Evolutionary conservation across 1,284 basidiomycete species (phyloP).

Genomic region (Sporisorium sorghi): DNA sequence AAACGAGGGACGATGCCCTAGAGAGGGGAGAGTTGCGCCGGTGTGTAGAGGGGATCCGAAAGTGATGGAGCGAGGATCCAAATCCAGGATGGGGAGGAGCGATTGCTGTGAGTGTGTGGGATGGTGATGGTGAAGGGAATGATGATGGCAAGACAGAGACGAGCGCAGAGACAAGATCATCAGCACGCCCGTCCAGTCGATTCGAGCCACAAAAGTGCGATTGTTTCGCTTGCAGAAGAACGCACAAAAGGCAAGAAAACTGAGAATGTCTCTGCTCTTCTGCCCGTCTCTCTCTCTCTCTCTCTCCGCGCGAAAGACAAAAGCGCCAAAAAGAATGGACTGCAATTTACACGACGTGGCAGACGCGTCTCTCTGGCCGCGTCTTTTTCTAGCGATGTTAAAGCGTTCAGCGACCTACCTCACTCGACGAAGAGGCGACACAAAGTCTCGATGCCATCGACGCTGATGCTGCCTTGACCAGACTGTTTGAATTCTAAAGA

Average conservation of each 20-base stretch:
- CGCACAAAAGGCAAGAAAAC: neutral
- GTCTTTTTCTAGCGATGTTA: conserved; percentile 7
- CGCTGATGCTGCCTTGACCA: neutral
- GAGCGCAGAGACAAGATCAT: too few species aligned
- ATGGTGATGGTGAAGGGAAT: conserved; percentile 3
- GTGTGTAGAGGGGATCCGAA: neutral
- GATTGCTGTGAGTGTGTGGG: too few species aligned
- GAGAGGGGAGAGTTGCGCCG: neutral
- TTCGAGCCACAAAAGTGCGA: neutral
- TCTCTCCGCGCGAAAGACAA: conserved; percentile 1
- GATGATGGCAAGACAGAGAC: neutral
- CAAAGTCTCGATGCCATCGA: neutral
- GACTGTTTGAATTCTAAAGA: neutral
- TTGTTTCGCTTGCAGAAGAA: neutral
- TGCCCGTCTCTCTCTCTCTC: conserved; percentile 1
- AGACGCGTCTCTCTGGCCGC: conserved; percentile 15
- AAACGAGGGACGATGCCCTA: conserved; percentile 1
- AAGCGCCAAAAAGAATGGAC: conserved; percentile 7
- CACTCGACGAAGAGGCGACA: neutral
- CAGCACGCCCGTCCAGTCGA: too few species aligned
- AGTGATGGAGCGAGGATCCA: too few species aligned
- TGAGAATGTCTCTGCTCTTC: neutral
- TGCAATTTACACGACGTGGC: conserved; percentile 35
- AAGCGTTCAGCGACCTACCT: neutral
- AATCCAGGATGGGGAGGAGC: too few species aligned